A percentile compares a stretch with the other conserved stretches of the same genome.
phyloP scores from a whole-genome alignment of 371 early-diverging fungal genomes.

The Dichotomocladium elegans region DNA sequence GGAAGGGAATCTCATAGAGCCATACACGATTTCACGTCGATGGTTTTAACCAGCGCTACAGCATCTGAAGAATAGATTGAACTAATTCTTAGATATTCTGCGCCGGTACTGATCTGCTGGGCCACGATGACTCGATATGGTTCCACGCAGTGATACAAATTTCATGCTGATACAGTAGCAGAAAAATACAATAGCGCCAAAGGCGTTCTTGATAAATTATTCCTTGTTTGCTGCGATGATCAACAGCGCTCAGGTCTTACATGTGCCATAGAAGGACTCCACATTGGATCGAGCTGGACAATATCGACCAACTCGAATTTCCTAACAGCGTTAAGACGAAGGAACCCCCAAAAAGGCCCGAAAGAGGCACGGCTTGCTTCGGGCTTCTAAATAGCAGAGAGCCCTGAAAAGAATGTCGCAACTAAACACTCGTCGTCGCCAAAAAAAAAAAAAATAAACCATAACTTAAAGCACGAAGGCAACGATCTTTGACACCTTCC shows the following conservation, averaged over 20 bases:
- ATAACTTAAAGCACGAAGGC: not conserved
- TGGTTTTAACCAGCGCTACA: not conserved
- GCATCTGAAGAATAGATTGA: not conserved
- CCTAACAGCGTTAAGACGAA: not conserved
- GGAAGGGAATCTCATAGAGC: not conserved
- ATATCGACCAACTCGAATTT: not conserved
- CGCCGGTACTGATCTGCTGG: not conserved
- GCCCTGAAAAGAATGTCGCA: not conserved
- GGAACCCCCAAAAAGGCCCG: not conserved
- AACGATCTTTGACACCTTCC: not conserved
- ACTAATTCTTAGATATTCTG: not conserved
- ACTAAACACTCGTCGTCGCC: not conserved
- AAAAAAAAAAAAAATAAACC: not conserved
- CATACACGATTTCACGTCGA: not conserved
- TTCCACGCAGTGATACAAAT: not conserved
- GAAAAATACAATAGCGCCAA: not conserved
- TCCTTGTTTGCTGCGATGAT: not conserved
- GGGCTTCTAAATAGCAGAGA: not conserved
- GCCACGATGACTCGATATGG: not conserved
- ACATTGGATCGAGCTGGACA: not conserved
- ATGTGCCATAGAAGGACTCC: not conserved
- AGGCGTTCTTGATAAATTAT: not conserved
- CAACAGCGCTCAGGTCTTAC: not conserved
- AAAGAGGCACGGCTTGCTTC: not conserved
- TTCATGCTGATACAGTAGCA: not conserved